Conservation (phyloP, 164 flowering plant genomes). For the Dillenia turbinata region DNA sequence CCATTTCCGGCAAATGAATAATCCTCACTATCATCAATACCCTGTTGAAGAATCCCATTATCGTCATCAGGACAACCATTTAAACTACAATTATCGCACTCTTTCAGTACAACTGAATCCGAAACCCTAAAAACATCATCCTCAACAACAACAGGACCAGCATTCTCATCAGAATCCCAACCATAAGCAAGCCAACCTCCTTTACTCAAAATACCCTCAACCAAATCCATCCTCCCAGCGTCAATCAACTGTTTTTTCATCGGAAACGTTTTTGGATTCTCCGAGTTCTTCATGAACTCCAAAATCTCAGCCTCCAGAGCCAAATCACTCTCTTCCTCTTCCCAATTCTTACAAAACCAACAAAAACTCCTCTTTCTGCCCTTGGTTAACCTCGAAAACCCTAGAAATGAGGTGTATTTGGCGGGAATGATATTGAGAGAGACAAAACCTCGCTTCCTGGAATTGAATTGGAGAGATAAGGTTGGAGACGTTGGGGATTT, state of each 20-base stretch:
- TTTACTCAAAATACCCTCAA: slow-evolving; percentile 42
- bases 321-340: slow-evolving; percentile 28
- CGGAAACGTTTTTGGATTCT: slow-evolving; percentile 62
- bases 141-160: slow-evolving; percentile 6
- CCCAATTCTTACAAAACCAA: slow-evolving; percentile 29
- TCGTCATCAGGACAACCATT: slow-evolving; percentile 4
- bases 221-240: slow-evolving; percentile 85
- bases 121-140: slow-evolving; percentile 6
- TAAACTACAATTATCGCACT: neutral
- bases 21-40: slow-evolving; percentile 14
- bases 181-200: slow-evolving; percentile 86
- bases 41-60: slow-evolving; percentile 15
- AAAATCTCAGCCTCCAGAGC: slow-evolving; percentile 65
- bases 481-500: slow-evolving; percentile 1
- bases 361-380: neutral
- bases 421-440: neutral
- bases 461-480: slow-evolving; percentile 1
- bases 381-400: slow-evolving; percentile 10
- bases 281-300: slow-evolving; percentile 68
- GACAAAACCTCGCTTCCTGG: neutral
- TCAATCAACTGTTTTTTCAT: slow-evolving; percentile 58
- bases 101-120: slow-evolving; percentile 1
- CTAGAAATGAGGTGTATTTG: neutral
- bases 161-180: slow-evolving; percentile 54
- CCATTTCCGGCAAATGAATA: slow-evolving; percentile 11